phyloP scores from a whole-genome alignment of 2,329 filamentous ascomycete genomes.

The Scedosporium boydii region DNA sequence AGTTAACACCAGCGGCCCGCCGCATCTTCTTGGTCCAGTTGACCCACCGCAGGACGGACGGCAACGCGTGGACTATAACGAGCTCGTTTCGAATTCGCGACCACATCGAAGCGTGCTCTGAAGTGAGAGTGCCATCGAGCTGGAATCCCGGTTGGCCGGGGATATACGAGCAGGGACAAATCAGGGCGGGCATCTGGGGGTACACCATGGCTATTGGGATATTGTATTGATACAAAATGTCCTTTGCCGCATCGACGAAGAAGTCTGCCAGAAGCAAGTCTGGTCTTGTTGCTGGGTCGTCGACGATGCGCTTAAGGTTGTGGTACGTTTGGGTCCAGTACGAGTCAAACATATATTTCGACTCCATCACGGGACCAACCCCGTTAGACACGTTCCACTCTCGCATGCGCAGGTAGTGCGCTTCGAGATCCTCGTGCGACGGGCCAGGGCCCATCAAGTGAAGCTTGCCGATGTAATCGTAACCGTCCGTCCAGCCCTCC shows the following conservation, averaged over 20 bases:
- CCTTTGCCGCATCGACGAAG: constrained; percentile 29
- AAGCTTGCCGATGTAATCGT: not conserved
- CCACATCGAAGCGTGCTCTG: constrained; percentile 27
- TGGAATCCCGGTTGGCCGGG: constrained; percentile 32
- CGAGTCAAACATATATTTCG: not conserved
- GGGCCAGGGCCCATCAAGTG: not conserved
- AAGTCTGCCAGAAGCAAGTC: constrained; percentile 33
- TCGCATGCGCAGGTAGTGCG: not conserved
- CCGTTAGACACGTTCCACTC: not conserved
- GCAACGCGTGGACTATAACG: constrained; percentile 19
- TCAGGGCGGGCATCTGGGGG: not conserved
- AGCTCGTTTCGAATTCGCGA: constrained; percentile 26
- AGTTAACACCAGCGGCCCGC: constrained; percentile 20
- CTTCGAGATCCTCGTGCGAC: not conserved
- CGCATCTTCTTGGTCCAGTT: constrained; percentile 24
- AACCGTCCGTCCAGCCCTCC: not conserved
- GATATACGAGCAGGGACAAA: constrained; percentile 24
- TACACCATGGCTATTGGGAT: constrained; percentile 20
- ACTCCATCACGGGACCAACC: not conserved
- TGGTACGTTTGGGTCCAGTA: not conserved
- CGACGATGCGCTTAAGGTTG: constrained; percentile 11
- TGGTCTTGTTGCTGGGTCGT: constrained; percentile 17
- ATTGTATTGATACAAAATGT: constrained; percentile 26
- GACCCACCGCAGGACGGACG: constrained; percentile 18
- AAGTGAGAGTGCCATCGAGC: constrained; percentile 23